Evolutionary conservation across 1,284 basidiomycete species (phyloP), one percentile per base, ranked within the genome.

Genomic region (Apiotrichum gracile): DNA sequence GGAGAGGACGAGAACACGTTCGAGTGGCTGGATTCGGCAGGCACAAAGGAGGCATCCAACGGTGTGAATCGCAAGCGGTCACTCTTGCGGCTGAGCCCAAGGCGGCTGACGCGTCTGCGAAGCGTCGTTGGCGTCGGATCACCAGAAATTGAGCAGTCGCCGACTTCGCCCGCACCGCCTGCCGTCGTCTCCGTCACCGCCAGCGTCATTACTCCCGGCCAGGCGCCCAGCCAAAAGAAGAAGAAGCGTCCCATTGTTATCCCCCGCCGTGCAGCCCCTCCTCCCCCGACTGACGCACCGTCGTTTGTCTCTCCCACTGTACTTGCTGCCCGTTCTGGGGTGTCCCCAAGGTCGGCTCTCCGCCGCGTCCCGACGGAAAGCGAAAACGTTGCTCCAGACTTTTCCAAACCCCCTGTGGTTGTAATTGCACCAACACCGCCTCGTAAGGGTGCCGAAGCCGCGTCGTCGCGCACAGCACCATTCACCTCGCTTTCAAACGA

Each of bases 1-100:
- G 72, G 70, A 12, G 70, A 74, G 13, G 72, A 72, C 52, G 70
- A 74, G 50, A 61, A 57, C 24, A 61, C 61, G 7, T 70, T 68
- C 34, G 72, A 72, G 56, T 74, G 72, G 72, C 44, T 72, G 24
- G 72, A 74, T 54, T 63, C 57, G 27, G 51, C 64, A 16, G 61
- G 55, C 12, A 58, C 55, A 24, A 63, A 61, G 1, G 62, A 61
- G 50, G 66, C 64, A 14, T 40, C 45, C 16, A 71, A 71, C 58
- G 69, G 67, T 22, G 21, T 31, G 3, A 6, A 9, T 29, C 8
- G 35, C 39, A 33, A 44, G 19, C 19, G 29, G 33, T 31, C 22
- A 14, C 39, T 24, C 34, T 26, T 33, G 21, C 42, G 42, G 19
- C 16, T 43, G 5, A 44, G 47, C n/a, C 40, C 48, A n/a, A 40